Percentiles rank a stretch among this genome's conserved stretches.
Evolutionary conservation across 768 basidiomycete genomes (phyloP).

Genomic region (Phlebiopsis gigantea): DNA sequence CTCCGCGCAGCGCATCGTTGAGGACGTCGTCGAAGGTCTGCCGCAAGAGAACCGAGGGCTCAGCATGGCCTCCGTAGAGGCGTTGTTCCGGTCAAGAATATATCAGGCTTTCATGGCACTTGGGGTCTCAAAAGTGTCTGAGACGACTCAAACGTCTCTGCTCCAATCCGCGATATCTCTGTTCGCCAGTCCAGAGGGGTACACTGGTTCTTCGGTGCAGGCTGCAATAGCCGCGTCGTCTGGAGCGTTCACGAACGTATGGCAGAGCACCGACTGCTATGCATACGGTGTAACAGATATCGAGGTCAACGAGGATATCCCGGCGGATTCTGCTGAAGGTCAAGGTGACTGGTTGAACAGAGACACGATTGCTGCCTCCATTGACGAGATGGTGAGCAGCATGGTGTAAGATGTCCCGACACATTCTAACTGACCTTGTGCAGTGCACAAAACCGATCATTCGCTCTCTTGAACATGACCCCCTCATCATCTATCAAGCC

Average conservation of each 20-base stretch:
- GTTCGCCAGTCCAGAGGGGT: conserved; percentile 85
- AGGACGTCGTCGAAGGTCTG: conserved; percentile 50
- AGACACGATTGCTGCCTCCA: conserved; percentile 74
- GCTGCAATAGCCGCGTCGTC: conserved; percentile 86
- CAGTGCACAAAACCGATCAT: conserved; percentile 76
- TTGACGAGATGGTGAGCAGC: conserved; percentile 66
- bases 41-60: conserved; percentile 36
- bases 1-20: conserved; percentile 52
- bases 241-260: conserved; percentile 79
- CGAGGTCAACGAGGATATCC: conserved; percentile 39
- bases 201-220: conserved; percentile 79
- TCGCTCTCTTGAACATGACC: conserved; percentile 83
- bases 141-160: conserved; percentile 74
- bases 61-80: conserved; percentile 71
- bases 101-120: conserved; percentile 87
- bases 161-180: conserved; percentile 76
- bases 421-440: background rate
- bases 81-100: conserved; percentile 76
- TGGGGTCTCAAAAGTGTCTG: conserved; percentile 73
- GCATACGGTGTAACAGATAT: conserved; percentile 84
- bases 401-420: background rate
- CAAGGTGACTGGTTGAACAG: conserved; percentile 38
- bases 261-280: conserved; percentile 86
- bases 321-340: conserved; percentile 17
- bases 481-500: conserved; percentile 62